Conservation (phyloP, 352 stramenopile species). For the Achlya hypogyna region DNA sequence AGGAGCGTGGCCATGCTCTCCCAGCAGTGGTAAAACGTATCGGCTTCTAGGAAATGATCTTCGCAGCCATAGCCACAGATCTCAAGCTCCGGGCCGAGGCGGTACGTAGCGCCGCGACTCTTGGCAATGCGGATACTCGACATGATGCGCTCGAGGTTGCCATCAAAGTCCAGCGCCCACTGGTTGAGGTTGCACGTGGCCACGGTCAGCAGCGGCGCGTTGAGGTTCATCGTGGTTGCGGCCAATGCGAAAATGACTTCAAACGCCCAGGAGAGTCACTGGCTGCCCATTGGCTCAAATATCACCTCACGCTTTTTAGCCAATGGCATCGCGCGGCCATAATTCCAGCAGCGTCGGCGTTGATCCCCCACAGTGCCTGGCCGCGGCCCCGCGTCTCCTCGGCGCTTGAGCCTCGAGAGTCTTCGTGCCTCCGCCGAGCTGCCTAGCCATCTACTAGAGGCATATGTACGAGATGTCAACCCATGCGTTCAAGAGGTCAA, state of each 20-base stretch:
- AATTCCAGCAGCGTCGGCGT: background rate
- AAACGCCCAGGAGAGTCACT: background rate
- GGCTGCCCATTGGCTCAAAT: background rate
- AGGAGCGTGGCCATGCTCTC: conserved; percentile 88
- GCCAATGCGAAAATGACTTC: background rate
- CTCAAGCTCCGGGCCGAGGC: conserved; percentile 96
- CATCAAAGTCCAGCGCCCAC: conserved; percentile 98
- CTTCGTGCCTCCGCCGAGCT: too few relatives aligned
- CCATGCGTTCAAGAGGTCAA: background rate
- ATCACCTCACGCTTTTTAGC: background rate
- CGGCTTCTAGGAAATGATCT: conserved; percentile 97
- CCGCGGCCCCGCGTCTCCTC: too few relatives aligned
- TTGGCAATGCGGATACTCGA: conserved; percentile 87
- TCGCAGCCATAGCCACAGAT: conserved; percentile 98
- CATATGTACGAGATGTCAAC: background rate
- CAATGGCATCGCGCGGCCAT: background rate
- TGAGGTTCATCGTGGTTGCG: conserved; percentile 33
- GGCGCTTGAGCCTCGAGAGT: too few relatives aligned
- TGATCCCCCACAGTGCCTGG: background rate
- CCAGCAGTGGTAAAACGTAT: conserved; percentile 98
- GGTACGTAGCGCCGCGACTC: conserved; percentile 76
- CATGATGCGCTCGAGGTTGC: conserved; percentile 91
- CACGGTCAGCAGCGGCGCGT: conserved; percentile 82
- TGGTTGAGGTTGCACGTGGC: conserved; percentile 99
- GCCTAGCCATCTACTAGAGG: background rate